Evolutionary conservation across 1,284 basidiomycete species (phyloP).

Genomic region (Moesziomyces antarcticus): DNA sequence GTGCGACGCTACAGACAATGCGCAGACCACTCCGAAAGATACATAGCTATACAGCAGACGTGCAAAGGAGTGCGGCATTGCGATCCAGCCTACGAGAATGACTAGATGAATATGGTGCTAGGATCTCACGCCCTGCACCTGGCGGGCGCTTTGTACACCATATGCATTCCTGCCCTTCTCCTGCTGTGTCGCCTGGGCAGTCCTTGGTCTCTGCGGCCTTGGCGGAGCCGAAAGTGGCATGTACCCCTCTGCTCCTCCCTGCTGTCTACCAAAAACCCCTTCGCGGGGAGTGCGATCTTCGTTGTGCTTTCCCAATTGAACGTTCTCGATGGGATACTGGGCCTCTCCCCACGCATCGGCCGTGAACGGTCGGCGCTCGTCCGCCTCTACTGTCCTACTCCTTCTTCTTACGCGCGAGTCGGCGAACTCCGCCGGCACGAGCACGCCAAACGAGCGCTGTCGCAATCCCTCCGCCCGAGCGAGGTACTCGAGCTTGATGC

Average conservation of each 20-base stretch:
- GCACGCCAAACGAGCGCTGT: constrained; percentile 20
- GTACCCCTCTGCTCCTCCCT: neutral
- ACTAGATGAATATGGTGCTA: no score
- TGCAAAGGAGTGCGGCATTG: no score
- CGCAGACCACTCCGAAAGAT: no score
- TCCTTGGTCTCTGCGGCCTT: constrained; percentile 25
- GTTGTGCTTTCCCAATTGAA: no score
- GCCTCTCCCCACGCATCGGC: constrained; percentile 42
- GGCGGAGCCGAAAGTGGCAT: constrained; percentile 23
- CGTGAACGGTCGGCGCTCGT: constrained; percentile 28
- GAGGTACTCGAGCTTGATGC: constrained; percentile 48
- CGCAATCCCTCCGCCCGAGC: constrained; percentile 16
- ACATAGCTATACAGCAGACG: no score
- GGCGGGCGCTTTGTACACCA: no score
- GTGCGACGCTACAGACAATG: no score
- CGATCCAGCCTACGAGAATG: no score
- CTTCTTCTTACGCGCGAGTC: constrained; percentile 12
- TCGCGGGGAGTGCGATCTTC: no score
- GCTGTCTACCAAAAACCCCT: no score
- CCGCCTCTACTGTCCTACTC: constrained; percentile 29
- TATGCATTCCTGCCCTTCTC: neutral
- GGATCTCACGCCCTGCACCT: no score
- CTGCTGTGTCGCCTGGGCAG: constrained; percentile 19
- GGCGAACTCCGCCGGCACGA: constrained; percentile 35
- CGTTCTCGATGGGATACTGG: constrained; percentile 22